Percentiles rank a stretch among this genome's conserved stretches.
These are phyloP conservation scores for Mitragyna speciosa DNA, from an alignment of 257 asterid species.

Conservation along the genomic window DNA sequence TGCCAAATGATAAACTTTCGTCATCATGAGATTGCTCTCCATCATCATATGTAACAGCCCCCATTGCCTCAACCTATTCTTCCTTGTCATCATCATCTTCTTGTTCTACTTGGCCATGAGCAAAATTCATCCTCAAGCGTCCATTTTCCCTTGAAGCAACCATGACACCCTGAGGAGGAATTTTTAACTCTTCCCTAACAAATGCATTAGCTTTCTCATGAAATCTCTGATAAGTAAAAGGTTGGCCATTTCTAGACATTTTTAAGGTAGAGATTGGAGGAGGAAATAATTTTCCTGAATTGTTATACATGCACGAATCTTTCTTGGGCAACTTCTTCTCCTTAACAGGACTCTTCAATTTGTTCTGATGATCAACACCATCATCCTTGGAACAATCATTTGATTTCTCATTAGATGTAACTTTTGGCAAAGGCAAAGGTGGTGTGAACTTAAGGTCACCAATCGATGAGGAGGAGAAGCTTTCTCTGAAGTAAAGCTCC, in stretches of 20 bases:
- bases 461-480: neutral
- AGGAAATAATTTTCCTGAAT: neutral
- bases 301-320: neutral
- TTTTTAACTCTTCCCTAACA: neutral
- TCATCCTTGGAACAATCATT: neutral
- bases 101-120: neutral
- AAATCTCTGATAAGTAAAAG: neutral
- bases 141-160: conserved; percentile 6
- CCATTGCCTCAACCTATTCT: neutral
- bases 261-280: neutral
- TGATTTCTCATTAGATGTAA: neutral
- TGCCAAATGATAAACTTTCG: neutral
- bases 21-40: neutral
- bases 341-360: neutral
- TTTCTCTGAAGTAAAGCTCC: conserved; percentile 18
- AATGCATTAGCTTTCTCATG: neutral
- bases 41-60: neutral
- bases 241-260: neutral
- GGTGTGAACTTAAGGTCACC: neutral
- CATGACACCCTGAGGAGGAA: conserved; percentile 3
- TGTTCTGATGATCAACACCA: neutral
- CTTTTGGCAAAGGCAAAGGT: neutral
- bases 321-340: neutral
- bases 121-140: neutral
- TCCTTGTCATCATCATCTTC: neutral